Evolutionary conservation across 139 green algal species (phyloP), one percentile per base, ranked within the genome.

Genomic region (Closterium sp.): DNA sequence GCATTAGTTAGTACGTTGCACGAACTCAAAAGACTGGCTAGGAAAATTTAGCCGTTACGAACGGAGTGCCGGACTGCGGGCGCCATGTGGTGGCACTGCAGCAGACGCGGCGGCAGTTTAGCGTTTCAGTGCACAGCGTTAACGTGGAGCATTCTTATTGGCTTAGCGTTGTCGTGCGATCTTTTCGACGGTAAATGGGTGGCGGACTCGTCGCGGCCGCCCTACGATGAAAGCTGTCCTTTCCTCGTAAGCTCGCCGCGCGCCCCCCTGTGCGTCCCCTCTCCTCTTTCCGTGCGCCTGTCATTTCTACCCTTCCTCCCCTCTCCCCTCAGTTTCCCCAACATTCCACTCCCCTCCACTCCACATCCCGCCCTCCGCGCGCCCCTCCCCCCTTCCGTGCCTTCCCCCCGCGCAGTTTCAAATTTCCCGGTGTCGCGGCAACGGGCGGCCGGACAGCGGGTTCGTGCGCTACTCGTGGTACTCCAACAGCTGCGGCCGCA

Each of bases 151-250:
- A 4, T 79, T 79, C 62, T 79, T 13, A 79, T 79, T 79, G 62
- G 62, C 62, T 89, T 79, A 79, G 17, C 62, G 19, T 4, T 79
- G 13, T 79, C 62, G 11, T 79, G 62, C 62, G 62, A 79, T n/a
- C 32, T 22, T 50, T 90, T 38, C 17, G 85, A 50, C 22, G 90
- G 91, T 89, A 94, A 84, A 96, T 86, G 94, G 86, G 38, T 73
- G 70, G 62, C 93, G 22, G 32, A 50, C 7, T 73, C 22, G 70
- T 86, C 79, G 17, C 32, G 38, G 86, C 31, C 31, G 31, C 31
- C 30, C 32, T 45, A 32, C 86, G 27, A 31, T 13, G n/a, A 91
- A 10, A 92, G 85, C 28, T 73, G 31, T 19, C 31, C 27, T 34
- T 32, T 84, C 22, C 28, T 31, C 9, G 84, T 86, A 28, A 79